Conservation (phyloP, 768 basidiomycete genomes). For the Mycena rebaudengoi region DNA sequence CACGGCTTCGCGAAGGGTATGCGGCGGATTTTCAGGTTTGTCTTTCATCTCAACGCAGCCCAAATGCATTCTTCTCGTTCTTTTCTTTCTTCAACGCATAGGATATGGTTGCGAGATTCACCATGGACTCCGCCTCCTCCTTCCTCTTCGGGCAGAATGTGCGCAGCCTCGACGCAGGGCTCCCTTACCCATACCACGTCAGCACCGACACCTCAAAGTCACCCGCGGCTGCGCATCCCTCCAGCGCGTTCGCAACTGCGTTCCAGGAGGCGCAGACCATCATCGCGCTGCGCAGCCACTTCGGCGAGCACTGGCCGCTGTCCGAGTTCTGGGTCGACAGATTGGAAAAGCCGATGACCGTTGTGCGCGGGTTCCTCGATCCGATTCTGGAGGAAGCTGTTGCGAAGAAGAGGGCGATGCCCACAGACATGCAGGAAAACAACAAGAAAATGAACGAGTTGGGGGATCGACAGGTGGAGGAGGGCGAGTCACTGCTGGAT, state of each 20-base stretch:
- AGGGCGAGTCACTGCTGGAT: constrained; percentile 58
- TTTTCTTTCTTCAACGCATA: constrained; percentile 18
- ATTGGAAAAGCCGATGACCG: constrained; percentile 51
- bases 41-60: background rate
- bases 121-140: constrained; percentile 65
- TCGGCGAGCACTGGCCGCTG: constrained; percentile 59
- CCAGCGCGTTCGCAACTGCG: constrained; percentile 54
- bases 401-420: constrained; percentile 41
- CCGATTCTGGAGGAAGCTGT: constrained; percentile 61
- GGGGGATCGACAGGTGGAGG: constrained; percentile 46
- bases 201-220: constrained; percentile 26
- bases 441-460: constrained; percentile 31
- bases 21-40: constrained; percentile 47
- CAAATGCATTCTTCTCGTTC: background rate
- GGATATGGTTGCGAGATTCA: constrained; percentile 53
- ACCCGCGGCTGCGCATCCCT: too few species aligned
- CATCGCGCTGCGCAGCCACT: constrained; percentile 47
- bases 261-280: constrained; percentile 58
- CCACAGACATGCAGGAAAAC: background rate
- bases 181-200: constrained; percentile 40
- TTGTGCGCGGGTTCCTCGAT: constrained; percentile 60
- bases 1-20: constrained; percentile 43
- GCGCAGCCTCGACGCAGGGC: constrained; percentile 45
- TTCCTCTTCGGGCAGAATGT: constrained; percentile 60
- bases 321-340: constrained; percentile 61